These are phyloP conservation scores for Paramecium sonneborni DNA, from an alignment of 73 alveolate genomes.

Conservation along the genomic window DNA sequence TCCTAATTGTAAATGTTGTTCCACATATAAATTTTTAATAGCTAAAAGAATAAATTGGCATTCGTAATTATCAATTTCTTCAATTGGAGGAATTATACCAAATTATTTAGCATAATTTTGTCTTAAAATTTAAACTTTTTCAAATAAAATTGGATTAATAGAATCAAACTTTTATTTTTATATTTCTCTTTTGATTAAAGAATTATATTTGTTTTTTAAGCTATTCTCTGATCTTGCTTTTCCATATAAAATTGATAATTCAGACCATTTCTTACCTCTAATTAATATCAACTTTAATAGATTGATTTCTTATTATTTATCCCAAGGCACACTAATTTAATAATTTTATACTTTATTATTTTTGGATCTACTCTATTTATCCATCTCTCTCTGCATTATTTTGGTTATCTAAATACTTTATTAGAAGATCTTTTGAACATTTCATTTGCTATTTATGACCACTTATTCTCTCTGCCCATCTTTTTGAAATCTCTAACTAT, in stretches of 20 bases:
- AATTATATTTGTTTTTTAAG: conserved; percentile 43
- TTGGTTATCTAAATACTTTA: conserved; percentile 29
- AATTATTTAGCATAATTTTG: not conserved
- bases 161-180: conserved; percentile 25
- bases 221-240: conserved; percentile 23
- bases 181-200: conserved; percentile 25
- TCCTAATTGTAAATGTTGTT: not conserved
- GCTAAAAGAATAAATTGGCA: conserved; percentile 55
- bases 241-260: conserved; percentile 14
- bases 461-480: conserved; percentile 22
- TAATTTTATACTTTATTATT: conserved; percentile 5
- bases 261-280: conserved; percentile 57
- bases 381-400: conserved; percentile 53
- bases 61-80: conserved; percentile 46
- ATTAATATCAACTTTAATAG: conserved; percentile 8
- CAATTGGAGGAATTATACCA: conserved; percentile 7
- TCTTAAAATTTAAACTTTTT: conserved; percentile 4
- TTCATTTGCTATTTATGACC: conserved; percentile 42
- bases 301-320: conserved; percentile 29
- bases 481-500: not conserved
- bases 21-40: conserved; percentile 27
- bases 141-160: conserved; percentile 23
- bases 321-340: conserved; percentile 46
- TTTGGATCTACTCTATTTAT: conserved; percentile 38
- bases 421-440: not conserved